phyloP scores from a whole-genome alignment of 1,284 basidiomycete genomes.

The Trichosporon sp. region DNA sequence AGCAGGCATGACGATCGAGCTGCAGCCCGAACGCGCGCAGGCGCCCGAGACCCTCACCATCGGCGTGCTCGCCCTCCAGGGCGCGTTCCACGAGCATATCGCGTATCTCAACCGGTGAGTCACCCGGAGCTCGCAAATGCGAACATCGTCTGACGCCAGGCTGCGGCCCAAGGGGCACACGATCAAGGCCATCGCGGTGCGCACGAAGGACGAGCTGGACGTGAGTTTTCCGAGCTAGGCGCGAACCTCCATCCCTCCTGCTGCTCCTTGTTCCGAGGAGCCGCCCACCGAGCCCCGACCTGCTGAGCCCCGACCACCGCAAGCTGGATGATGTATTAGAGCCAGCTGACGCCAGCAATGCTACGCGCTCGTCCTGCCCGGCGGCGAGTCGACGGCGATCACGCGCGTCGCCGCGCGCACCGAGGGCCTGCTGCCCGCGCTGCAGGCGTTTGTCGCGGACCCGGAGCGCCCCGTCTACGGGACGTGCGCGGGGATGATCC shows the following conservation, averaged over 20 bases:
- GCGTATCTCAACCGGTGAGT: conserved; percentile 43
- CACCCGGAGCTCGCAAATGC: background rate
- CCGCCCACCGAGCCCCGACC: no score
- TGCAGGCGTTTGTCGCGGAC: conserved; percentile 63
- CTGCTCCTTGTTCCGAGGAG: no score
- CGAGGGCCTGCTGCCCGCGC: conserved; percentile 71
- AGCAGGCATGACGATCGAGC: conserved; percentile 6
- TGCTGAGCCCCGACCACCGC: no score
- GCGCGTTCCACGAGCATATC: conserved; percentile 84
- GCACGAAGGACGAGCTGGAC: conserved; percentile 68
- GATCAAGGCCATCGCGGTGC: conserved; percentile 57
- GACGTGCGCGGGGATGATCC: conserved; percentile 93
- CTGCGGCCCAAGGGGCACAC: conserved; percentile 26
- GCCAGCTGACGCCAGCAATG: conserved; percentile 52
- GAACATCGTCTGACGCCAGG: conserved; percentile 15
- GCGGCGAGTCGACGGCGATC: conserved; percentile 92
- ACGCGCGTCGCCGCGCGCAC: conserved; percentile 70
- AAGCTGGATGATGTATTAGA: no score
- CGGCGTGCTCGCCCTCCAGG: conserved; percentile 66
- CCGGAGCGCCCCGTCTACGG: conserved; percentile 77
- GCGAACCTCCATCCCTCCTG: no score
- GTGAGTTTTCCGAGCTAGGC: conserved; percentile 26
- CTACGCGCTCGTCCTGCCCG: conserved; percentile 83
- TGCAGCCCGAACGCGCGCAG: background rate
- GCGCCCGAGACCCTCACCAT: conserved; percentile 11